Base-by-base conservation (phyloP, 1,284 basidiomycete species). In the Coniferiporia sulphurascens region DNA sequence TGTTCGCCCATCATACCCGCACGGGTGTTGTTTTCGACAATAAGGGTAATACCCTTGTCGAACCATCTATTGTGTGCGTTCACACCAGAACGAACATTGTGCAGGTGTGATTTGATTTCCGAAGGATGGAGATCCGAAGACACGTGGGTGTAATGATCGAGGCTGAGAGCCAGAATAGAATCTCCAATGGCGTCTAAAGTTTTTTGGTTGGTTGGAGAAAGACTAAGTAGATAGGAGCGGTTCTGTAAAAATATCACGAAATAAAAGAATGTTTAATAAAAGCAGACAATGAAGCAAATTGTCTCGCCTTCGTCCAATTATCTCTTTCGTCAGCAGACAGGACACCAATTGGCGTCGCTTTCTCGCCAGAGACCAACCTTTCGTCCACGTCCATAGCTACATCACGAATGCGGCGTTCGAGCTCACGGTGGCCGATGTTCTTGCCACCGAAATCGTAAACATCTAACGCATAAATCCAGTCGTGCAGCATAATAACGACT, bases 1-100 rank as follows among this genome's bases (percentile, higher is more conserved):
- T 98, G 95, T 75, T 98, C 96, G 32, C 96, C 96, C 68, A 87
- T 86, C 57, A 92, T 89, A 43, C 93, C 92, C 2, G 92, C 91
- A 46, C 93, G 85, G 1, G 89, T 87, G 63, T 89, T 92, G 12
- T 87, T 86, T 73, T 98, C 95, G 45, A 98, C 86, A 51, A 91
- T 82, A 59, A 98, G 74, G 5, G 86, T 86, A 48, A 91, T 82
- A 1, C 89, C 82, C 75, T 98, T 98, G 78, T 99, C 96, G 72
- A 89, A 93, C 85, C 94, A 98, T 49, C 96, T 81, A 69, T 98
- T 98, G 57, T 83, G 79, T 1, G 86, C 85, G 58, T 85, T 85
- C 61, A 79, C 74, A 7, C 89, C 86, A 0, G 85, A 85, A 45
- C 91, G 87, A 58, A 86, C 79, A 64, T 89, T 87, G 66, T 86